Evolutionary conservation across 2,329 filamentous ascomycete species (phyloP).

Genomic region (Fusarium odoratissimum): DNA sequence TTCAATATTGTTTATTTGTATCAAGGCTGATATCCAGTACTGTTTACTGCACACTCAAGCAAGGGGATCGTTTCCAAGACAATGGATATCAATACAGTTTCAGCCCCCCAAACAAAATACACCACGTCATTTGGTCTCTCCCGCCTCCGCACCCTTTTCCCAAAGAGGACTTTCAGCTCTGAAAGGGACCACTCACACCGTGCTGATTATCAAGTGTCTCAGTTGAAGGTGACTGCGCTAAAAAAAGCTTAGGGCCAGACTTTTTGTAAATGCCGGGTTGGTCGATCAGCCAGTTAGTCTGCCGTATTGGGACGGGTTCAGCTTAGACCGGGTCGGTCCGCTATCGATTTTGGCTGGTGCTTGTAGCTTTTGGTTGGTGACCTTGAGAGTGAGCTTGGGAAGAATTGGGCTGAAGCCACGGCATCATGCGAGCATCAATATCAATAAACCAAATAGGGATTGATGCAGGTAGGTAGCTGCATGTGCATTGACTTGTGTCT

Average conservation of each 20-base stretch:
- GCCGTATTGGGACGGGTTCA: neutral
- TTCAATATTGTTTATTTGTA: neutral
- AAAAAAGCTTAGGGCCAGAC: neutral
- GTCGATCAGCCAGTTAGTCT: neutral
- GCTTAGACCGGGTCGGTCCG: slow-evolving; percentile 14
- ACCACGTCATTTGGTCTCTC: slow-evolving; percentile 29
- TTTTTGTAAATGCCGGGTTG: slow-evolving; percentile 2
- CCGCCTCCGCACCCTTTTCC: slow-evolving; percentile 4
- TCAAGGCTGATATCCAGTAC: neutral
- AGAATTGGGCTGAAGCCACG: neutral
- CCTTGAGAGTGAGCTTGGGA: neutral
- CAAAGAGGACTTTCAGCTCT: slow-evolving; percentile 36
- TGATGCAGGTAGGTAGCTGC: no score
- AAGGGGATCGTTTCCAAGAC: neutral
- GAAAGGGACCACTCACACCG: neutral
- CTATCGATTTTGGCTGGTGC: neutral
- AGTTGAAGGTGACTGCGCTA: slow-evolving; percentile 8
- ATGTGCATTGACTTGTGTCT: slow-evolving; percentile 4
- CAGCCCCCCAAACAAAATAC: neutral
- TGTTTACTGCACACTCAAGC: neutral
- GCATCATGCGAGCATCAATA: neutral
- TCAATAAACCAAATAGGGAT: no score
- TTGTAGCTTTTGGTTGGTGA: no score
- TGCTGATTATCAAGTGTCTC: slow-evolving; percentile 24
- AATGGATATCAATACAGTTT: neutral